These are phyloP conservation scores for Phialemonium atrogriseum DNA, from an alignment of 2,329 filamentous ascomycete genomes.

Conservation along the genomic window DNA sequence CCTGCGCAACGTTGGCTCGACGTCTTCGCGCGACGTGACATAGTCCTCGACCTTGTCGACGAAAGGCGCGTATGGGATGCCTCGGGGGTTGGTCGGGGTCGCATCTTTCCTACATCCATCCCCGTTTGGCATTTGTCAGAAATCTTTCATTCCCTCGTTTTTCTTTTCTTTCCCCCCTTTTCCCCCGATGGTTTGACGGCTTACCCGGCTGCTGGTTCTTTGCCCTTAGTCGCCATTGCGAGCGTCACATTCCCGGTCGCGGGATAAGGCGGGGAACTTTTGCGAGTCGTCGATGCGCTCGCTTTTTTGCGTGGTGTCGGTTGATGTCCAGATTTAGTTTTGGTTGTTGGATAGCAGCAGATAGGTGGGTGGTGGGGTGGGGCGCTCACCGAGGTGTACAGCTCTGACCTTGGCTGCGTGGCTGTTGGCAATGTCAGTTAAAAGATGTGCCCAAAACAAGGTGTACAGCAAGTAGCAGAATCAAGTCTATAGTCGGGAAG, in stretches of 20 bases:
- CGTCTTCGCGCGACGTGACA: conserved; percentile 67
- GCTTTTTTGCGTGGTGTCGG: no score
- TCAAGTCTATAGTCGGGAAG: no score
- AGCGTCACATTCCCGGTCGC: background rate
- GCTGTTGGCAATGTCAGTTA: no score
- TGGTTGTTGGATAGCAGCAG: no score
- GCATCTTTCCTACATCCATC: conserved; percentile 32
- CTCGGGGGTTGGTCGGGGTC: conserved; percentile 65
- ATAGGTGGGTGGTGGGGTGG: no score
- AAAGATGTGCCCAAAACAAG: no score
- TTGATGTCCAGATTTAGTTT: no score
- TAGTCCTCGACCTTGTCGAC: conserved; percentile 87
- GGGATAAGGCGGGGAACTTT: no score
- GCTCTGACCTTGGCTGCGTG: no score
- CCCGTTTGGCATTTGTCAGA: background rate
- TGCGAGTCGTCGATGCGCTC: no score
- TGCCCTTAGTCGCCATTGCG: conserved; percentile 32
- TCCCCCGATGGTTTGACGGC: conserved; percentile 1
- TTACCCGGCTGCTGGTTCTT: conserved; percentile 26
- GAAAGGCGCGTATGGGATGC: conserved; percentile 77
- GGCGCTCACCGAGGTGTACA: no score
- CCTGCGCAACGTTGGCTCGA: conserved; percentile 70
- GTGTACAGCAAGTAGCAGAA: no score
- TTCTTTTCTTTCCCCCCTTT: background rate
- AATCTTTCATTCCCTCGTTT: background rate